Evolutionary conservation across 768 basidiomycete species (phyloP), one percentile per base, ranked within the genome.

Genomic region (Collybiopsis confluens): DNA sequence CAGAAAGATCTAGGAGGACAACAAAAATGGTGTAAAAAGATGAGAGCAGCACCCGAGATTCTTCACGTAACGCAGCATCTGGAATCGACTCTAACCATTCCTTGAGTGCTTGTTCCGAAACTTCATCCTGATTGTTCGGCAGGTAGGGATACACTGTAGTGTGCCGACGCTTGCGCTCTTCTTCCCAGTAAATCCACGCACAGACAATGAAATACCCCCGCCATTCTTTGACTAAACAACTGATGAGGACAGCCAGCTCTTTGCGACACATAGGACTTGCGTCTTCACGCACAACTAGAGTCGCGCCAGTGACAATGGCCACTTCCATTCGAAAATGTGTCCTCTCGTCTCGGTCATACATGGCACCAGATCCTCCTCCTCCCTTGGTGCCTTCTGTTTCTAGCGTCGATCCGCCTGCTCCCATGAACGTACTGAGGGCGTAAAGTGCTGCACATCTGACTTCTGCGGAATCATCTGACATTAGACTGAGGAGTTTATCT

Each of bases 241-340:
- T 94, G 53, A 98, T 84, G 36, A 98, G 78, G 36, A 98, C 81
- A 30, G 98, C 75, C 20, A 98, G 75, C 66, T 98, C 97, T 70
- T 97, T 97, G 55, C 96, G 77, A 10, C 95, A 96, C 86, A 97
- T 91, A 0, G 97, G 96, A 54, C 90, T 92, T 1, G 92, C 97
- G 65, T 99, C 97, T 52, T 92, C 92, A 67, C 92, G 90, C 50
- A 91, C 88, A 8, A 88, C 87, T 41, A 98, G 79, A 8, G 90
- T 86, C 2, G 92, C 89, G 21, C 90, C 90, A 10, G 92, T 96
- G 6, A 87, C 92, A 20, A 98, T 83, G 4, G 91, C 92, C 0
- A 97, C 89, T 67, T 98, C 96, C 80, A 95, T 83, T 59, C 86
- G 78, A 67, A 91, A 87, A 64, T 90, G 91, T 21, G 82, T 79